phyloP scores from a whole-genome alignment of 441 rosid genomes.

The Populus hybrid region DNA sequence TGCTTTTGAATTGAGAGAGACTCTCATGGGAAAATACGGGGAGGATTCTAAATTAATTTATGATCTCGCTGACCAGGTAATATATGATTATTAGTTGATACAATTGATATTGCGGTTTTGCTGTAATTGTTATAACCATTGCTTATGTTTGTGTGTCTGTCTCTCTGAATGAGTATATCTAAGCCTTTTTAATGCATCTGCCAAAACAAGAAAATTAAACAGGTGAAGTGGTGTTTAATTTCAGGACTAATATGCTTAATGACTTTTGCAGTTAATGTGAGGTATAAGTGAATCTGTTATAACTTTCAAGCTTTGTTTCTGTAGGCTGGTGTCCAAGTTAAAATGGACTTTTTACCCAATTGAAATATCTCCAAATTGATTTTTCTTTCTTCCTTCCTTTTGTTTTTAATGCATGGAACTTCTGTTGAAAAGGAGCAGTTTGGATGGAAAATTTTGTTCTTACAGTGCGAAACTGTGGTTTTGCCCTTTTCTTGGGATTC shows the following conservation, averaged over 20 bases:
- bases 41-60: constrained; percentile 94
- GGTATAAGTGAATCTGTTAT: background rate
- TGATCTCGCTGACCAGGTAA: constrained; percentile 97
- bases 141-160: background rate
- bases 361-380: background rate
- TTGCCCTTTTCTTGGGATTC: background rate
- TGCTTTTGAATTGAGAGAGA: constrained; percentile 94
- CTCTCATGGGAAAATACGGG: constrained; percentile 91
- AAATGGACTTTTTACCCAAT: background rate
- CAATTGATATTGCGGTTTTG: background rate
- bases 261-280: background rate
- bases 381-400: background rate
- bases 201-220: background rate
- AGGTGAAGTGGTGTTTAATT: background rate
- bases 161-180: background rate
- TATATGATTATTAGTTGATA: constrained; percentile 10
- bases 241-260: background rate
- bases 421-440: background rate
- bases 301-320: background rate
- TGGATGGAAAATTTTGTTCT: background rate
- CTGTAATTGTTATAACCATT: background rate
- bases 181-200: background rate
- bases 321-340: background rate
- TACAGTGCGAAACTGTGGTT: background rate
- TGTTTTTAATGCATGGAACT: background rate